Evolutionary conservation across 192 early-diverging fungal species (phyloP).

Genomic region (Coemansia sp.): DNA sequence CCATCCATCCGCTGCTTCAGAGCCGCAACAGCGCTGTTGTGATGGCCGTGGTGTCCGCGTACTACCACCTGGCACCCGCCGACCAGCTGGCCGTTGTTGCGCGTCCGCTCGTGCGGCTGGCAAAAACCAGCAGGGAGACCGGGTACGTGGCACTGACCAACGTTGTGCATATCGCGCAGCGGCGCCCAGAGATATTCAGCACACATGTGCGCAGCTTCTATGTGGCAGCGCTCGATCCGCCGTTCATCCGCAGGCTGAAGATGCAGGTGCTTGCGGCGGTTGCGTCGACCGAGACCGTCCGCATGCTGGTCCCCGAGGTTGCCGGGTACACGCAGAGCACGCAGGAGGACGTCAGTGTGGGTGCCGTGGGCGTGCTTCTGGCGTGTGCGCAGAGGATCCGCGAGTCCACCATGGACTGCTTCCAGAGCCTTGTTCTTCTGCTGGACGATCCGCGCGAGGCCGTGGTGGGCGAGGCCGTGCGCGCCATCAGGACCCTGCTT

Average conservation of each 20-base stretch:
- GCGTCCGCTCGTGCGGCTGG: slow-evolving; percentile 74
- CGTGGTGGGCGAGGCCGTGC: slow-evolving; percentile 30
- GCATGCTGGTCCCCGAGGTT: slow-evolving; percentile 70
- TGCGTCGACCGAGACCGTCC: slow-evolving; percentile 68
- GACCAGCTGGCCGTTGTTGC: slow-evolving; percentile 60
- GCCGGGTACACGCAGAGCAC: slow-evolving; percentile 51
- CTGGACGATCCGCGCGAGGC: slow-evolving; percentile 22
- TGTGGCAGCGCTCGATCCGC: slow-evolving; percentile 73
- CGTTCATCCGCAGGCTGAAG: slow-evolving; percentile 78
- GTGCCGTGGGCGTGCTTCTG: slow-evolving; percentile 34
- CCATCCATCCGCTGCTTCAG: slow-evolving; percentile 72
- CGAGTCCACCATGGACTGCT: slow-evolving; percentile 47
- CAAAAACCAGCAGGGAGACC: slow-evolving; percentile 73
- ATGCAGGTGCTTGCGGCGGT: slow-evolving; percentile 78
- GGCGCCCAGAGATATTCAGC: slow-evolving; percentile 69
- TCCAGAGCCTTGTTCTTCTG: slow-evolving; percentile 43
- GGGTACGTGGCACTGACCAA: slow-evolving; percentile 77
- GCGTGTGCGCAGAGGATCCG: slow-evolving; percentile 51
- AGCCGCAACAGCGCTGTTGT: slow-evolving; percentile 86
- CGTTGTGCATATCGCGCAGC: slow-evolving; percentile 71
- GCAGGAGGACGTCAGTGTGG: slow-evolving; percentile 26
- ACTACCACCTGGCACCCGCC: slow-evolving; percentile 65
- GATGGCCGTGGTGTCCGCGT: slow-evolving; percentile 65
- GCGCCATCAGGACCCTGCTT: slow-evolving; percentile 30
- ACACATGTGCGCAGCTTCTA: slow-evolving; percentile 79